Evolutionary conservation across 805 yeast genomes (phyloP).

Genomic region (Jamesozyma lodderae): DNA sequence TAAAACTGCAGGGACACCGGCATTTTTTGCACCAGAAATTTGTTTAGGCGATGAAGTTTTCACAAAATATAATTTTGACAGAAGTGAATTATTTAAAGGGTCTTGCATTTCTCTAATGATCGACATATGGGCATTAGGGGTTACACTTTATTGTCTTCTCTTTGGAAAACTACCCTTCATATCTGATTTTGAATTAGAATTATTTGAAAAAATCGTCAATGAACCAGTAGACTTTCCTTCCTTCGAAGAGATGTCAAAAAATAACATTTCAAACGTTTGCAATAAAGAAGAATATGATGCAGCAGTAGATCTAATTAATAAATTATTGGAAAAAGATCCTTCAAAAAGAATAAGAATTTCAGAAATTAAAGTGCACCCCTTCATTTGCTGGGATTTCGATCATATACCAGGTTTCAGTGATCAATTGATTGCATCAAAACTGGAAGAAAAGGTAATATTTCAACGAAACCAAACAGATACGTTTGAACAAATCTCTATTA

Average conservation of each 20-base stretch:
- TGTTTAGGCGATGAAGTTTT: slow-evolving; percentile 45
- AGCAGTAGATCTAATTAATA: slow-evolving; percentile 48
- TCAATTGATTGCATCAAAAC: slow-evolving; percentile 15
- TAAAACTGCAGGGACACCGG: slow-evolving; percentile 96
- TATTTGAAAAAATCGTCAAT: slow-evolving; percentile 73
- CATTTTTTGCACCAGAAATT: slow-evolving; percentile 90
- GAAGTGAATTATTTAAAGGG: slow-evolving; percentile 21
- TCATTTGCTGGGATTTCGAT: slow-evolving; percentile 40
- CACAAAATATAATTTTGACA: slow-evolving; percentile 17
- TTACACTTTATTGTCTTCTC: slow-evolving; percentile 79
- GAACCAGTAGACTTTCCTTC: slow-evolving; percentile 51
- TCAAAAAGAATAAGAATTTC: slow-evolving; percentile 54
- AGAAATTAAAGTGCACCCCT: slow-evolving; percentile 72
- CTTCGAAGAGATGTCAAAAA: slow-evolving; percentile 22
- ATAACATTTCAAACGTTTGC: slow-evolving; percentile 28
- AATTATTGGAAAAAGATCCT: slow-evolving; percentile 66
- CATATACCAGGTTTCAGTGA: slow-evolving; percentile 11
- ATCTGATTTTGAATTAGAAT: slow-evolving; percentile 59
- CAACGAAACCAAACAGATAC: slow-evolving; percentile 24
- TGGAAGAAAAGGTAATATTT: slow-evolving; percentile 12
- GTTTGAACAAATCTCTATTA: slow-evolving; percentile 44
- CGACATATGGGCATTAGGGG: slow-evolving; percentile 97
- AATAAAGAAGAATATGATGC: slow-evolving; percentile 38
- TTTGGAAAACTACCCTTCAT: slow-evolving; percentile 87
- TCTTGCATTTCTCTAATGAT: slow-evolving; percentile 72